Base-by-base conservation (phyloP, 2,329 filamentous ascomycete species). In the Cercospora zeae-maydis region DNA sequence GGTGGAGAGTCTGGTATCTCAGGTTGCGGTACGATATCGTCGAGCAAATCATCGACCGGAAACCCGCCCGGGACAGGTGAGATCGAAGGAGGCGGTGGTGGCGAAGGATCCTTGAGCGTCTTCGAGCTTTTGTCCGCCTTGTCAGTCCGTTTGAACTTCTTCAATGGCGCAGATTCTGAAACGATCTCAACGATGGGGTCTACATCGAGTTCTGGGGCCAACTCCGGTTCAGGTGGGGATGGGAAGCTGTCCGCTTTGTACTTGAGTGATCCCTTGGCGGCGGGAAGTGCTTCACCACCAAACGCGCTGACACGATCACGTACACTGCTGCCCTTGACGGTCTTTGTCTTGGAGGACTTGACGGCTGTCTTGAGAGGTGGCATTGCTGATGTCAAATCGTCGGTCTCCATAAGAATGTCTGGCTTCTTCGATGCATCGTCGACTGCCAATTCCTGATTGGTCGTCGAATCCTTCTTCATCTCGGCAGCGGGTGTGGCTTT, bases 271-370 rank as follows among this genome's bases (percentile, higher is more conserved):
- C 76, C 73, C 62, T 78, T 76, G 59, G 63, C 62, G 59, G 76
- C 73, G 49, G 77, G 74, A 21, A 61, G 61, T 60, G 76, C 72
- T 47, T 78, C 77, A 61, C 71, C 75, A 66, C 77, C 73, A 58
- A 77, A 67, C 14, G 79, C 72, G 67, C 78, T 84, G 74, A 86
- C 81, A 67, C 81, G 81, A 67, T 86, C 84, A 14, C 81, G 79
- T 45, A 86, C 70, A 37, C 77, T 54, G 78, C 69, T 81, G 13
- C 78, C 75, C 67, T 79, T 80, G 53, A 70, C 72, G 62, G 80
- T 66, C 77, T 80, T 73, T 59, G 75, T 70, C 69, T 79, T 80
- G 55, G 77, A 69, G 65, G 78, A 68, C 61, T 74, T 77, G 63
- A 77, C 74, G 47, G 77, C 74, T 68, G 78, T 74, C 69, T 79